Base-by-base conservation (phyloP, 2,329 filamentous ascomycete species). In the Didymella glomerata region DNA sequence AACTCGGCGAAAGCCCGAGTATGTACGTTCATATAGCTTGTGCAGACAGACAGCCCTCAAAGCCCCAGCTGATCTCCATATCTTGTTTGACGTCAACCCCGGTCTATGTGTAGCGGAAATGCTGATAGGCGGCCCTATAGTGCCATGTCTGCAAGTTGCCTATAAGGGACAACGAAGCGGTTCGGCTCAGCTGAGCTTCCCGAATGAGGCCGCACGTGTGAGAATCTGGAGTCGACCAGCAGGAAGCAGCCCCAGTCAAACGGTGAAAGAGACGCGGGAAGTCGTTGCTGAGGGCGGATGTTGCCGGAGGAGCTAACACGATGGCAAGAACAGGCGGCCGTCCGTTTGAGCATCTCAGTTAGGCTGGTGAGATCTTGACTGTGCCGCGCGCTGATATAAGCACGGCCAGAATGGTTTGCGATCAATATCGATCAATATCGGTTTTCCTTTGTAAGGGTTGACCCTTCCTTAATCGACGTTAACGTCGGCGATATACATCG, bases 121-220 rank as follows among this genome's bases (percentile, higher is more conserved):
- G 50, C 32, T 51, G 56, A 59, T 59, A 59, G 50, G 56, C 46
- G 46, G 50, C 46, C 46, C 46, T 46, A 54, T 54, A 54, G 51
- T 59, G 47, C 48, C 42, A 9, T 47, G 32, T 59, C 41, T 54
- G 41, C 51, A 59, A 47, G 40, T 47, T 53, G 45, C 45, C 55
- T 45, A n/a, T 53, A 25, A 44, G 22, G 34, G 30, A 44, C 36
- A 38, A 20, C 11, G 24, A 50, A 28, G 41, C 46, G 50, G 56
- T 42, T 50, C 50, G 46, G 56, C 30, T 40, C 34, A 46, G 40
- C 24, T 47, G 50, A 54, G 40, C 46, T 54, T 46, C 49, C 46
- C 13, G 25, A 50, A 50, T 27, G 34, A 50, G 47, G 9, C 30
- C 40, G 56, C 56, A 54, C 50, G 50, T 59, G 50, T 47, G 25